Evolutionary conservation across 2,329 filamentous ascomycete species (phyloP).

Genomic region (Penicillium sp.): DNA sequence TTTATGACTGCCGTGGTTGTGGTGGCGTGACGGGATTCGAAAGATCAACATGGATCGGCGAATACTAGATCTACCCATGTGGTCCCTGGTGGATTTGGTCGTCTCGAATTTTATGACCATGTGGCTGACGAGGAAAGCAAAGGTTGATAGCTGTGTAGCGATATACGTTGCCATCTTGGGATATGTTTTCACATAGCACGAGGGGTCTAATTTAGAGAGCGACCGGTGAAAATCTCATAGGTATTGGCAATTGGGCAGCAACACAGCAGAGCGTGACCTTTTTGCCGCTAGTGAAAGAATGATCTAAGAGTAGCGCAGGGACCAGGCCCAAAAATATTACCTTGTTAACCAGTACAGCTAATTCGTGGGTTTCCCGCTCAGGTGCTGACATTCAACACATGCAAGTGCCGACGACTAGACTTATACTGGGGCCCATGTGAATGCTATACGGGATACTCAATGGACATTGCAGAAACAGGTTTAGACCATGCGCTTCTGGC

Average conservation of each 20-base stretch:
- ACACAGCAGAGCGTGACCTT: neutral
- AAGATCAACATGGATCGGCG: neutral
- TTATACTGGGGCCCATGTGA: too few relatives aligned
- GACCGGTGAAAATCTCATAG: neutral
- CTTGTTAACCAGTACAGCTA: neutral
- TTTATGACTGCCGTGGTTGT: neutral
- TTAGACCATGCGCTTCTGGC: constrained; percentile 8
- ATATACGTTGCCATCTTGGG: neutral
- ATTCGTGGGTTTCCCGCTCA: neutral
- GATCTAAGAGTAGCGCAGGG: neutral
- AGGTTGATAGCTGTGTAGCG: neutral
- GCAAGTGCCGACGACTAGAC: too few relatives aligned
- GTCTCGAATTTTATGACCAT: neutral
- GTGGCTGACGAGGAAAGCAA: neutral
- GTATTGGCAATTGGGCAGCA: neutral
- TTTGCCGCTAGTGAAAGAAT: neutral
- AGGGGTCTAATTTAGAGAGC: neutral
- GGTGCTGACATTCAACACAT: neutral
- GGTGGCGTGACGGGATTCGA: neutral
- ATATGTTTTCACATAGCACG: neutral
- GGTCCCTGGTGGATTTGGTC: neutral
- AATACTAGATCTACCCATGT: neutral
- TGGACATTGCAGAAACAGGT: neutral
- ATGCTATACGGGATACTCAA: neutral
- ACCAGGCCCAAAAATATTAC: neutral